These are phyloP conservation scores for Diaporthe vaccinii DNA, from an alignment of 2,329 filamentous ascomycete genomes.

Conservation along the genomic window DNA sequence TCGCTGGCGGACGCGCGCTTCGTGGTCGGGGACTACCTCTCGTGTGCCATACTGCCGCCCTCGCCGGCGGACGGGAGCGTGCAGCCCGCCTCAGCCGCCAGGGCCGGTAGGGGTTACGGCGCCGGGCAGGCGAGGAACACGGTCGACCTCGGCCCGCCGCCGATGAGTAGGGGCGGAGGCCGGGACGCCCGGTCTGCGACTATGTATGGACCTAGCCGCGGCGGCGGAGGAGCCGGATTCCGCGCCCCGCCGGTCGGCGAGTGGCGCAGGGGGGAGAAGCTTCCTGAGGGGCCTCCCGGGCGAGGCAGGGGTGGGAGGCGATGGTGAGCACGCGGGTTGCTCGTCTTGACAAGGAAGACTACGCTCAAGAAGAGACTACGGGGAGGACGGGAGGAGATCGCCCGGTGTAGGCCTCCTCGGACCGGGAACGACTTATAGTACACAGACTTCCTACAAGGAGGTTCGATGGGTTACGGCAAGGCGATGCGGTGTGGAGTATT, in stretches of 20 bases:
- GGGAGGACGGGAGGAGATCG: neutral
- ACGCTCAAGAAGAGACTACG: neutral
- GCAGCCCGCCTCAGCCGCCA: conserved; percentile 69
- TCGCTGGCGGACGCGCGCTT: conserved; percentile 84
- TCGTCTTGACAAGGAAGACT: conserved; percentile 49
- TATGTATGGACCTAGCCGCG: conserved; percentile 38
- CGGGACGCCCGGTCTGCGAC: conserved; percentile 56
- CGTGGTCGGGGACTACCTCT: conserved; percentile 90
- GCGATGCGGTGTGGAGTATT: neutral
- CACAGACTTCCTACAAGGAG: neutral
- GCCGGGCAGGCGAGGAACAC: conserved; percentile 52
- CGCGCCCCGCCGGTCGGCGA: conserved; percentile 62
- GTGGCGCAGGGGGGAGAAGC: conserved; percentile 75
- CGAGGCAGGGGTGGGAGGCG: conserved; percentile 61
- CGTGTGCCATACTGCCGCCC: conserved; percentile 84
- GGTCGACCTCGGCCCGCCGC: conserved; percentile 26
- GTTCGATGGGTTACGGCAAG: neutral
- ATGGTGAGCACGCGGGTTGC: conserved; percentile 51
- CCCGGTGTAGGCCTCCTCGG: neutral
- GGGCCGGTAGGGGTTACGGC: conserved; percentile 57
- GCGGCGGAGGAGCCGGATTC: conserved; percentile 51
- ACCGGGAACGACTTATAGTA: neutral
- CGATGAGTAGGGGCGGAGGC: conserved; percentile 49
- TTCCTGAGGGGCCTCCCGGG: conserved; percentile 66
- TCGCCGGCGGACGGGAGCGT: conserved; percentile 78